These are phyloP conservation scores for Moesziomyces parantarcticus DNA, from an alignment of 1,284 basidiomycete species.

Conservation along the genomic window DNA sequence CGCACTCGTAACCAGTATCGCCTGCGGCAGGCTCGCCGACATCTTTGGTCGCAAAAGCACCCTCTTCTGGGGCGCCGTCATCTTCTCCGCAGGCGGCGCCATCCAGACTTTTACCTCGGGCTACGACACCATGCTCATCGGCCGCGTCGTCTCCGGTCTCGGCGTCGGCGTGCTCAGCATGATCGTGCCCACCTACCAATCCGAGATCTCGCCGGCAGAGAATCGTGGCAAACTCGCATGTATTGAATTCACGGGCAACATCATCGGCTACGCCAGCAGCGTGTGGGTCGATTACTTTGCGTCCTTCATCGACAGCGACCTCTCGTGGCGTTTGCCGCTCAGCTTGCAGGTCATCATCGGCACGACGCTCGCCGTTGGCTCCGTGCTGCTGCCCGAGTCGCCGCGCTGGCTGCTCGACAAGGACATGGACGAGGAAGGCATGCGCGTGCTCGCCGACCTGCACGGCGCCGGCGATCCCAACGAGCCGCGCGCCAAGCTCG, in stretches of 20 bases:
- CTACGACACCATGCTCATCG: slow-evolving; percentile 86
- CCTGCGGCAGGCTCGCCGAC: slow-evolving; percentile 88
- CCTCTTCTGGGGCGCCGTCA: slow-evolving; percentile 83
- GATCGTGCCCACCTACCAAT: slow-evolving; percentile 97
- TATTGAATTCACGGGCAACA: slow-evolving; percentile 90
- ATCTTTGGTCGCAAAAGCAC: slow-evolving; percentile 86
- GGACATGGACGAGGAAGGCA: slow-evolving; percentile 84
- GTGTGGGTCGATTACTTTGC: slow-evolving; percentile 86
- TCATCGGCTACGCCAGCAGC: slow-evolving; percentile 92
- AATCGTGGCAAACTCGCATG: slow-evolving; percentile 78
- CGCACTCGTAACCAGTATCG: slow-evolving; percentile 81
- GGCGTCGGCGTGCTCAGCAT: slow-evolving; percentile 89
- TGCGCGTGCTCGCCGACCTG: slow-evolving; percentile 87
- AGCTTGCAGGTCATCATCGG: slow-evolving; percentile 77
- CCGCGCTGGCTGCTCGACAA: slow-evolving; percentile 94
- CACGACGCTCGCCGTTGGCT: slow-evolving; percentile 81
- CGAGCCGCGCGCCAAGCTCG: slow-evolving; percentile 79
- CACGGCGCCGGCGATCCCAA: slow-evolving; percentile 83
- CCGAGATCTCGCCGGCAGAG: slow-evolving; percentile 92
- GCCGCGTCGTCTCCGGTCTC: slow-evolving; percentile 87
- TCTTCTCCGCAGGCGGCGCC: slow-evolving; percentile 88
- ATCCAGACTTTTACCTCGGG: slow-evolving; percentile 89
- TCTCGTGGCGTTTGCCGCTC: slow-evolving; percentile 69
- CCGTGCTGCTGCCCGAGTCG: slow-evolving; percentile 89
- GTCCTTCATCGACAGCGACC: slow-evolving; percentile 74